A percentile compares a stretch with the other conserved stretches of the same genome.
Evolutionary conservation across 106 monocot genomes (phyloP).

Genomic region (Apostasia ramifera): DNA sequence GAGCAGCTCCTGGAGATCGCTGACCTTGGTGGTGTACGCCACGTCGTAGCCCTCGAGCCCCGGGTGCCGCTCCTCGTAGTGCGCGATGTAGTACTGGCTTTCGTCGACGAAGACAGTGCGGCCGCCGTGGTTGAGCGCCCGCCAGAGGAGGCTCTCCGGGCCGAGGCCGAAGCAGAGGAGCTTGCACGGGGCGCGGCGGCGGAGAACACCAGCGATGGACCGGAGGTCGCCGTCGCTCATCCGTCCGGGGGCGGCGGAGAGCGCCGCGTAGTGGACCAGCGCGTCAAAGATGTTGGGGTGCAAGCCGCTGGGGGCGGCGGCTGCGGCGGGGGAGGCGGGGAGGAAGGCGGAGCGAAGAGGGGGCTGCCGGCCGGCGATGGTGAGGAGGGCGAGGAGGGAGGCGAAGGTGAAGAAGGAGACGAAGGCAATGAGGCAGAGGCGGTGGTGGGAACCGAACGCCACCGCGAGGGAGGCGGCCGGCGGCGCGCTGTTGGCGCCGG

Average conservation of each 20-base stretch:
- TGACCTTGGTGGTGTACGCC: constrained; percentile 49
- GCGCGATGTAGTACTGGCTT: constrained; percentile 53
- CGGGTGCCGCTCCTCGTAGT: constrained; percentile 47
- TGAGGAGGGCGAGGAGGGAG: too few relatives aligned
- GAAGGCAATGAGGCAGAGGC: constrained; percentile 38
- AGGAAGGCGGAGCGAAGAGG: background rate
- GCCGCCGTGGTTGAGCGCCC: constrained; percentile 71
- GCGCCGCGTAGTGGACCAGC: constrained; percentile 53
- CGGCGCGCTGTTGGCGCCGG: background rate
- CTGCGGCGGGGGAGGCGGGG: constrained; percentile 1
- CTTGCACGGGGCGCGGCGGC: constrained; percentile 63
- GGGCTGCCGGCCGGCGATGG: constrained; percentile 11
- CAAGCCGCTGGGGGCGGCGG: background rate
- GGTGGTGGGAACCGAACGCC: constrained; percentile 15
- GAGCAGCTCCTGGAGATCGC: constrained; percentile 44
- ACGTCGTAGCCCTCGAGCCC: constrained; percentile 78
- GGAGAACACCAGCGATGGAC: constrained; percentile 40
- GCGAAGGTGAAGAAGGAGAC: constrained; percentile 32
- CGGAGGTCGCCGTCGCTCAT: constrained; percentile 60
- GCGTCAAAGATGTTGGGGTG: constrained; percentile 30
- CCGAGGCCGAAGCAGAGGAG: constrained; percentile 79
- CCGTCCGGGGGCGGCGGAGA: constrained; percentile 24
- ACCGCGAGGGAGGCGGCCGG: constrained; percentile 5
- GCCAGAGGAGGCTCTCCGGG: constrained; percentile 71
- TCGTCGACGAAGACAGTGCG: constrained; percentile 86